Conservation (phyloP, 2,329 filamentous ascomycete species). For the Colletotrichum shisoi region DNA sequence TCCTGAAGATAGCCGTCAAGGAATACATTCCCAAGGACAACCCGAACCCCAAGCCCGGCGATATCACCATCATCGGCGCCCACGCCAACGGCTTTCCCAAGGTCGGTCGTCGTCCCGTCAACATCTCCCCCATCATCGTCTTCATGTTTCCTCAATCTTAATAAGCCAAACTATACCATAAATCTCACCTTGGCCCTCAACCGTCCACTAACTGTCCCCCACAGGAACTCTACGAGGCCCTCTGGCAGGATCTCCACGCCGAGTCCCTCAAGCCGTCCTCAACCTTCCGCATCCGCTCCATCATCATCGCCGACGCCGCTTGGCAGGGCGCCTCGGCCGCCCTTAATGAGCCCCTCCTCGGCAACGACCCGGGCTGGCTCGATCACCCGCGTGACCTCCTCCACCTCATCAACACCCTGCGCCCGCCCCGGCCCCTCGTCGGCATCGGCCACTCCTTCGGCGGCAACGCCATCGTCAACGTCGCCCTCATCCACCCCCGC, state of each 20-base stretch:
- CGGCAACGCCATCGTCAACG: conserved; percentile 73
- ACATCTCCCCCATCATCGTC: conserved; percentile 19
- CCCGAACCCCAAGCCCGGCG: conserved; percentile 70
- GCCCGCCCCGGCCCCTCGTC: conserved; percentile 78
- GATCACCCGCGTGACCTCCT: conserved; percentile 87
- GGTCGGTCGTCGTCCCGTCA: conserved; percentile 53
- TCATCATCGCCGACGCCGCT: conserved; percentile 91
- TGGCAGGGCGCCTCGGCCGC: conserved; percentile 82
- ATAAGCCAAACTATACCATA: neutral
- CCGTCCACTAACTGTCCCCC: neutral
- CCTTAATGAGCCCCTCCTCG: conserved; percentile 77
- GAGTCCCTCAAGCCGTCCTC: conserved; percentile 54
- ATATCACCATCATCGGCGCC: conserved; percentile 83
- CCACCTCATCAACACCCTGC: conserved; percentile 85
- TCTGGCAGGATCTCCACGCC: conserved; percentile 83
- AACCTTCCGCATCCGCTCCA: conserved; percentile 76
- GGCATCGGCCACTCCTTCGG: conserved; percentile 93
- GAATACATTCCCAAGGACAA: conserved; percentile 85
- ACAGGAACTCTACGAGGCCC: conserved; percentile 88
- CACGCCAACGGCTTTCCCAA: conserved; percentile 96
- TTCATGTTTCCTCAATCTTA: neutral
- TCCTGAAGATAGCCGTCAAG: conserved; percentile 78
- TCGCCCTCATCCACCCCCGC: conserved; percentile 80
- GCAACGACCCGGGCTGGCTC: conserved; percentile 83
- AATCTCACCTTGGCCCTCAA: conserved; percentile 6